A percentile compares a stretch with the other conserved stretches of the same genome.
Conservation (phyloP, 2,329 filamentous ascomycete species). For the Monilinia polystroma region DNA sequence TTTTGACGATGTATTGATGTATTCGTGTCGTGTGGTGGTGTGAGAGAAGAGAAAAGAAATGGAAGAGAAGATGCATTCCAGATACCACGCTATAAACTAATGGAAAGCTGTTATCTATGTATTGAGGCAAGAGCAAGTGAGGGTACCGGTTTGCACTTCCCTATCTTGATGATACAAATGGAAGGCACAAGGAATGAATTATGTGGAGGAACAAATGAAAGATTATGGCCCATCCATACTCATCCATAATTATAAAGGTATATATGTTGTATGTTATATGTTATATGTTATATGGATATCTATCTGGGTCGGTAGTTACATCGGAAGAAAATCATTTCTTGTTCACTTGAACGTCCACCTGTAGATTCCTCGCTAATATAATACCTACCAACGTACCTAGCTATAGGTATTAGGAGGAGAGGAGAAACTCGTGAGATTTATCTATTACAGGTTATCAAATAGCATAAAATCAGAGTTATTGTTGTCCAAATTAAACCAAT, state of each 20-base stretch:
- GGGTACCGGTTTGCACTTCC: not conserved
- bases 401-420: not conserved
- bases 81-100: not conserved
- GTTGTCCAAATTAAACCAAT: too few relatives aligned
- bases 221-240: too few relatives aligned
- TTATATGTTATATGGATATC: too few relatives aligned
- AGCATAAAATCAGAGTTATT: too few relatives aligned
- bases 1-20: not conserved
- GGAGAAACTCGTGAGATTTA: too few relatives aligned
- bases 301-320: too few relatives aligned
- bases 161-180: not conserved
- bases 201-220: not conserved
- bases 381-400: too few relatives aligned
- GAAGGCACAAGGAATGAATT: not conserved
- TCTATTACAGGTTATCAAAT: too few relatives aligned
- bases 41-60: slow-evolving; percentile 16
- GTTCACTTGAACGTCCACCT: not conserved
- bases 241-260: too few relatives aligned
- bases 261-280: too few relatives aligned
- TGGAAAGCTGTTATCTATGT: too few relatives aligned
- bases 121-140: slow-evolving; percentile 10
- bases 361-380: not conserved
- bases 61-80: slow-evolving; percentile 9
- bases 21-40: slow-evolving; percentile 5
- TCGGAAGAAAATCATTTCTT: not conserved